Base-by-base conservation (phyloP, 768 basidiomycete species). In the Amanita subjunquillea region DNA sequence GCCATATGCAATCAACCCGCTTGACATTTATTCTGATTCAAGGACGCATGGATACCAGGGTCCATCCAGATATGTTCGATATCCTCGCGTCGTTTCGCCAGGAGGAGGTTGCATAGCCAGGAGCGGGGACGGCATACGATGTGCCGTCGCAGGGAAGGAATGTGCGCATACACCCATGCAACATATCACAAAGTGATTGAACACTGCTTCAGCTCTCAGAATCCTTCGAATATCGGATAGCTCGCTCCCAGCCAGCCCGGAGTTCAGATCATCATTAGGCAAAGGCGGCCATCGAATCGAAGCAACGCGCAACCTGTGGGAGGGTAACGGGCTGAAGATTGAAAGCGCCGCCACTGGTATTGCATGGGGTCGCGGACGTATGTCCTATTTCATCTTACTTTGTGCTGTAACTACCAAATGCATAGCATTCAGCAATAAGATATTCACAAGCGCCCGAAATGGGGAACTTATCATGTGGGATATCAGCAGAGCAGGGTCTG, bases 401-500 rank as follows among this genome's bases (percentile, higher is more conserved):
- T 39, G 6, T 40, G 22, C 20, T 39, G 5, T 37, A 36, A 13
- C 46, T 49, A 29, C 27, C 56, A 1, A 50, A 36, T 52, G 15
- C 2, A 12, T 23, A 90, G 87, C 65, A 9, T 87, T 80, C 67
- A 80, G 70, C 62, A 80, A 82, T 64, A 91, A 90, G 67, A 78
- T 90, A 46, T 64, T 91, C 20, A 90, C 88, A 2, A 87, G 87
- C 60, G 85, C 85, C 1, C 71, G 84, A 13, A 90, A 88, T 56
- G 88, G 88, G 1, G 88, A 90, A 50, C 75, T 91, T 36, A 85
- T 89, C 29, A 78, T 89, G 73, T 91, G 88, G 88, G 87, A 90
- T 62, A 57, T 89, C 27, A 78, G 82, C 58, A 85, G 81, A 63
- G 65, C 74, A 20, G 83, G 85, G 3, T 61, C 70, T 2, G 76